Percentiles rank a stretch among this genome's conserved stretches.
Conservation (phyloP, 2,329 filamentous ascomycete species). For the Xylaria sp. region DNA sequence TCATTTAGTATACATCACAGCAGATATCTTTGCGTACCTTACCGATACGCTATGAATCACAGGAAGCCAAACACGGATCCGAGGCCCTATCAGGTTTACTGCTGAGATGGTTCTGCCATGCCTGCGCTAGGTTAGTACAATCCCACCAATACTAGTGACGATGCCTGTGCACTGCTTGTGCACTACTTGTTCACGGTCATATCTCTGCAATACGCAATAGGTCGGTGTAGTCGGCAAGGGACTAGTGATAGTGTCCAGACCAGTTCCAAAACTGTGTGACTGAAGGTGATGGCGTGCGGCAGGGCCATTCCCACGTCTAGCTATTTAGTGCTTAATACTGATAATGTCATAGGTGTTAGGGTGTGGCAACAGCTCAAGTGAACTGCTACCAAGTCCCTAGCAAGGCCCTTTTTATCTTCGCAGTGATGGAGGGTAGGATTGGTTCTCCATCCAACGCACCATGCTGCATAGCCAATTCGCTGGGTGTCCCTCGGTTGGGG, state of each 20-base stretch:
- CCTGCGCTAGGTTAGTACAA: neutral
- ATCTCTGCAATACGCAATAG: neutral
- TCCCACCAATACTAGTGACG: neutral
- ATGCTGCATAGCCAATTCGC: slow-evolving; percentile 25
- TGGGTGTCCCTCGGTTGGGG: slow-evolving; percentile 27
- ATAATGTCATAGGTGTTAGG: neutral
- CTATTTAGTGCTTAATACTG: neutral
- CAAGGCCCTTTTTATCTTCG: slow-evolving; percentile 4
- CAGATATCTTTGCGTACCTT: neutral
- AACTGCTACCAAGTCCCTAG: neutral
- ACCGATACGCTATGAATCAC: slow-evolving; percentile 15
- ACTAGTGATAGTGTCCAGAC: slow-evolving; percentile 4
- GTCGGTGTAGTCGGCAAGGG: slow-evolving; percentile 13
- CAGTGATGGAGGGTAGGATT: slow-evolving; percentile 31
- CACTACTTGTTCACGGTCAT: slow-evolving; percentile 11
- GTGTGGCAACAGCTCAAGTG: slow-evolving; percentile 6
- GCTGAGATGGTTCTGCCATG: neutral
- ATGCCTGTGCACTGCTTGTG: slow-evolving; percentile 2
- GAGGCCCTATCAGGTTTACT: slow-evolving; percentile 4
- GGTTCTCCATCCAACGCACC: slow-evolving; percentile 18
- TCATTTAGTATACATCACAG: neutral
- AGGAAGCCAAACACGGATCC: slow-evolving; percentile 3
- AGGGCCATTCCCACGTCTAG: neutral
- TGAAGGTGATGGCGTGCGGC: slow-evolving; percentile 5
- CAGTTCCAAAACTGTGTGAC: slow-evolving; percentile 23